Conservation (phyloP, 2,329 filamentous ascomycete species). For the Knufia fluminis region DNA sequence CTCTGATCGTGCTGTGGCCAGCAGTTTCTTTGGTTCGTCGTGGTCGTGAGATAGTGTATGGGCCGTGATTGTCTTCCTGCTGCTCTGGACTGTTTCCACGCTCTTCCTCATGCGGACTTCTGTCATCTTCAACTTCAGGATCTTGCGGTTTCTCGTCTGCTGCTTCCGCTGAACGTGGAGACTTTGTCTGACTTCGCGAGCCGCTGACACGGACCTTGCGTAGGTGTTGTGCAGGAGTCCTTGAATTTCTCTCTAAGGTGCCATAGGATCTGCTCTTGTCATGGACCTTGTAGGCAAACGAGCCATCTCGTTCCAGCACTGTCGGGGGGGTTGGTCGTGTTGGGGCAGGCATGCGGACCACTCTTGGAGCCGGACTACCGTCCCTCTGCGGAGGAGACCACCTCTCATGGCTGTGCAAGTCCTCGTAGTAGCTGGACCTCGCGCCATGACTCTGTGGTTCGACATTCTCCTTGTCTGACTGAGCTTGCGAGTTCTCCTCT, state of each 20-base stretch:
- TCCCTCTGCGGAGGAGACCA: constrained; percentile 31
- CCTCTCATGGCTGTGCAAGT: constrained; percentile 20
- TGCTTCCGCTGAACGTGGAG: constrained; percentile 27
- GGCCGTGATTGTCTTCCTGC: constrained; percentile 30
- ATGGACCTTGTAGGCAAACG: constrained; percentile 31
- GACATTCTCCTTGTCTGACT: constrained; percentile 25
- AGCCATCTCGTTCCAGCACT: constrained; percentile 31
- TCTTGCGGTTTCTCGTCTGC: constrained; percentile 25
- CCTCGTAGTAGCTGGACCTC: constrained; percentile 11
- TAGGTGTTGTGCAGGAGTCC: constrained; percentile 38
- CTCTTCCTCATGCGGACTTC: constrained; percentile 22
- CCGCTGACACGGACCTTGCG: constrained; percentile 35
- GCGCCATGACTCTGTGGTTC: constrained; percentile 11
- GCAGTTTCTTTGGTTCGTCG: constrained; percentile 54
- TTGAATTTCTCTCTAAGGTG: constrained; percentile 28
- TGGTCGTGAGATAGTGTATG: constrained; percentile 31
- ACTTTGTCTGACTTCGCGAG: constrained; percentile 34
- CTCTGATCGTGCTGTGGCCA: constrained; percentile 63
- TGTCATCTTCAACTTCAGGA: constrained; percentile 26
- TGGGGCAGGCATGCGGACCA: constrained; percentile 32
- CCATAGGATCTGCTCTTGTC: constrained; percentile 14
- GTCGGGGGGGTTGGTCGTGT: constrained; percentile 21
- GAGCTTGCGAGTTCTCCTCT: constrained; percentile 46
- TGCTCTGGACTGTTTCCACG: constrained; percentile 12
- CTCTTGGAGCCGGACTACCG: constrained; percentile 35